phyloP scores from a whole-genome alignment of 2,329 filamentous ascomycete genomes.

The Immersiporthe knoxdaviesiana region DNA sequence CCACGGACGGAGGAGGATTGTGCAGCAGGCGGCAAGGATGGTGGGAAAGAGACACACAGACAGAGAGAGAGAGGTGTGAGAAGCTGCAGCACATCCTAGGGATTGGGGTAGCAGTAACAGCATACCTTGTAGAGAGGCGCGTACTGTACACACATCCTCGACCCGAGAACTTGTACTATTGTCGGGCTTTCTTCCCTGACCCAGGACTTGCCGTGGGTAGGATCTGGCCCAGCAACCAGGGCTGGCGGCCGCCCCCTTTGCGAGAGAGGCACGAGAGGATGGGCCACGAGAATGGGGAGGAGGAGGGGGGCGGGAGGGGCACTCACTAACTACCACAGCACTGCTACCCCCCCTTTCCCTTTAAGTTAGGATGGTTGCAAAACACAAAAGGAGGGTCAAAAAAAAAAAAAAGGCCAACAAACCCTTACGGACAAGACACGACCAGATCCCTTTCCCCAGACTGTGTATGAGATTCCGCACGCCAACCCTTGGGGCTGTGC shows the following conservation, averaged over 20 bases:
- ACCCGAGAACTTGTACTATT: slow-evolving; percentile 6
- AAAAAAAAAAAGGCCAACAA: not conserved
- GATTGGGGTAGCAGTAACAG: not conserved
- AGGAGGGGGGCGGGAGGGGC: too few species aligned
- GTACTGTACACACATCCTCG: slow-evolving; percentile 19
- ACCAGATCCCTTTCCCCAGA: not conserved
- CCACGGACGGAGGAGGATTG: slow-evolving; percentile 9
- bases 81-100: not conserved
- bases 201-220: not conserved
- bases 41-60: not conserved
- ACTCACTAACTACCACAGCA: not conserved
- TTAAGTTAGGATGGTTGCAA: not conserved
- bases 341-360: not conserved
- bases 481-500: not conserved
- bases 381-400: slow-evolving; percentile 4
- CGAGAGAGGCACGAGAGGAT: too few species aligned
- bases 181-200: not conserved
- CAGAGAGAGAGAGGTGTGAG: too few species aligned
- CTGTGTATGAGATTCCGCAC: slow-evolving; percentile 9
- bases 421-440: not conserved
- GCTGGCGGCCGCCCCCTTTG: slow-evolving; percentile 10
- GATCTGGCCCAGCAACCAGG: not conserved
- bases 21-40: slow-evolving; percentile 19
- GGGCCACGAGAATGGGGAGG: not conserved
- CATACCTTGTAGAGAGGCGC: slow-evolving; percentile 4